Evolutionary conservation across 2,329 filamentous ascomycete genomes (phyloP).

Genomic region (Hysterium pulicare): DNA sequence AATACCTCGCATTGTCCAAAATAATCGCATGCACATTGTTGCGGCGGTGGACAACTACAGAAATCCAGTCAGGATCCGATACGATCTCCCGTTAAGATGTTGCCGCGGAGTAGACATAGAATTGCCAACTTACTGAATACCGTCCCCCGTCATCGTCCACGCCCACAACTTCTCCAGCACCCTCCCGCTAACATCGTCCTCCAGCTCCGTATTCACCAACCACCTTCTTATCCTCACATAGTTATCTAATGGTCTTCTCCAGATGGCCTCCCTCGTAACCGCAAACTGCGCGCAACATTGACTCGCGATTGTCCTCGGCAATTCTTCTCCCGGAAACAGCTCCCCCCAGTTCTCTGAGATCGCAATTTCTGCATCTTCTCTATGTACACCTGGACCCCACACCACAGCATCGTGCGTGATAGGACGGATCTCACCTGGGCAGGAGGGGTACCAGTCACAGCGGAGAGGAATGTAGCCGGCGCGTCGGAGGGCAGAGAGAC

Average conservation of each 20-base stretch:
- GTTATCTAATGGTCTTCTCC: background rate
- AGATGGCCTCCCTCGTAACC: conserved; percentile 11
- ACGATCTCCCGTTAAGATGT: background rate
- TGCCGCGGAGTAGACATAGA: too few species aligned
- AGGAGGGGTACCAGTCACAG: conserved; percentile 12
- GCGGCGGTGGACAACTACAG: conserved; percentile 6
- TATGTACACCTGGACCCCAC: conserved; percentile 10
- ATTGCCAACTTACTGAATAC: conserved; percentile 8
- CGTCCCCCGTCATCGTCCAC: conserved; percentile 8
- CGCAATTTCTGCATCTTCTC: conserved; percentile 7
- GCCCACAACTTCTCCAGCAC: conserved; percentile 15
- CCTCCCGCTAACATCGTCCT: conserved; percentile 11
- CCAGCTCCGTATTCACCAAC: conserved; percentile 6
- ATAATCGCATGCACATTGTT: conserved; percentile 9
- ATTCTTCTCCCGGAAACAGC: conserved; percentile 5
- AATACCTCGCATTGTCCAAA: conserved; percentile 7
- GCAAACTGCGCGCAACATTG: conserved; percentile 16
- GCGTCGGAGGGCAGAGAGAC: conserved; percentile 4
- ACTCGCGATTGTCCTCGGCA: conserved; percentile 11
- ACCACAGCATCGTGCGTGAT: conserved; percentile 5
- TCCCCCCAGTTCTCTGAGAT: conserved; percentile 10
- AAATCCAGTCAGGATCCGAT: background rate
- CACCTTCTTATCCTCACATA: conserved; percentile 10
- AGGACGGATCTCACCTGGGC: conserved; percentile 11
- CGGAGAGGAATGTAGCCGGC: conserved; percentile 9